These are phyloP conservation scores for Macrolepiota albuminosa DNA, from an alignment of 768 basidiomycete genomes.

Conservation along the genomic window DNA sequence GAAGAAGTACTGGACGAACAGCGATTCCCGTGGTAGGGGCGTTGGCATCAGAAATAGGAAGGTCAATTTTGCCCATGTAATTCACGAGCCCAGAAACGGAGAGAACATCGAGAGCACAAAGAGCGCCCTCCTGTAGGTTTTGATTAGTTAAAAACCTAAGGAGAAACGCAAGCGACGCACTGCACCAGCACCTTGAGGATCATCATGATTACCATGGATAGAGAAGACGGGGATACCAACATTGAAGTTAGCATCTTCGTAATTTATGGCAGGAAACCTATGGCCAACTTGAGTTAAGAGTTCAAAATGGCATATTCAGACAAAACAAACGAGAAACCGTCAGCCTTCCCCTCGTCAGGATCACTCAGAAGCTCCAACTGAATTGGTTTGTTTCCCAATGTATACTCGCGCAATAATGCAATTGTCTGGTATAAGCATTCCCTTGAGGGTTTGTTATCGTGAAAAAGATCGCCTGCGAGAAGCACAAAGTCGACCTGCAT, in stretches of 20 bases:
- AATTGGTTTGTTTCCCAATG: constrained; percentile 84
- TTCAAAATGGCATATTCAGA: background rate
- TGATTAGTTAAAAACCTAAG: background rate
- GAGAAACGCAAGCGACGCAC: constrained; percentile 39
- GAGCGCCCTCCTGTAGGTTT: constrained; percentile 76
- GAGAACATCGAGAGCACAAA: constrained; percentile 92
- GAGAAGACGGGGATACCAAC: constrained; percentile 97
- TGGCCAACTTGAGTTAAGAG: background rate
- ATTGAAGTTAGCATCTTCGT: constrained; percentile 95
- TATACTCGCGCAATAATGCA: constrained; percentile 86
- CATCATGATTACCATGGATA: constrained; percentile 99
- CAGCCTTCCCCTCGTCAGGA: constrained; percentile 84
- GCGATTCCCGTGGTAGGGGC: constrained; percentile 72
- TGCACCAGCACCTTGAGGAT: constrained; percentile 92
- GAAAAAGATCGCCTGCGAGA: constrained; percentile 94
- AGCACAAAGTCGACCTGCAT: constrained; percentile 90
- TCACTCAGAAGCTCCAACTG: constrained; percentile 89
- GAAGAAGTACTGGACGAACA: constrained; percentile 84
- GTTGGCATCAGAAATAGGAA: constrained; percentile 68
- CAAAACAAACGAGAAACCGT: constrained; percentile 70
- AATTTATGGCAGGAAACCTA: constrained; percentile 95
- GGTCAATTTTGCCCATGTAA: constrained; percentile 96
- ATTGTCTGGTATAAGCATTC: constrained; percentile 87
- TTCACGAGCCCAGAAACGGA: constrained; percentile 93
- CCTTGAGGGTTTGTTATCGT: constrained; percentile 93